Evolutionary conservation across 2,329 filamentous ascomycete genomes (phyloP).

Genomic region (Colletotrichum chrysophilum): DNA sequence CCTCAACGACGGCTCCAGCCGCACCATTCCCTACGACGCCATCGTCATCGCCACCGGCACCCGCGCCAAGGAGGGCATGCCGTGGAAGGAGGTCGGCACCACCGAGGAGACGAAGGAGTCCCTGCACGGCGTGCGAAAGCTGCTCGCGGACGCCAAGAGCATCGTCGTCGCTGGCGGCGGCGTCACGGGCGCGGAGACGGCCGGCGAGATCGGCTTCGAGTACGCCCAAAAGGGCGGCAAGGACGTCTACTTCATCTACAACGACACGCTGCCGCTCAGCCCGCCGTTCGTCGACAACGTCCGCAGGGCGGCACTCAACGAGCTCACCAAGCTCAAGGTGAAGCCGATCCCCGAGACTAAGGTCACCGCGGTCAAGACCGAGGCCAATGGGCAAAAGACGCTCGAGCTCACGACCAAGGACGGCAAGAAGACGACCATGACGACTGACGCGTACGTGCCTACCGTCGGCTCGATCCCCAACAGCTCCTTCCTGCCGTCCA

Average conservation of each 20-base stretch:
- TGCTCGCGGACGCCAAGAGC: slow-evolving; percentile 47
- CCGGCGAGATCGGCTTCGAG: slow-evolving; percentile 55
- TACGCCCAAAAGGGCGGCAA: slow-evolving; percentile 49
- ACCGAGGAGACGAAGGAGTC: slow-evolving; percentile 45
- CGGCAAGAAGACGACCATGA: slow-evolving; percentile 41
- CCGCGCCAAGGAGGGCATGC: slow-evolving; percentile 44
- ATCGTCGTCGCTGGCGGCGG: slow-evolving; percentile 60
- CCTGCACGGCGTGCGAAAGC: slow-evolving; percentile 38
- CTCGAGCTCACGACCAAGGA: slow-evolving; percentile 38
- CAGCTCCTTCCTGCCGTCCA: slow-evolving; percentile 44
- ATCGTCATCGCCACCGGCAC: slow-evolving; percentile 60
- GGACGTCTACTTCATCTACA: slow-evolving; percentile 49
- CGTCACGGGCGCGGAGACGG: slow-evolving; percentile 54
- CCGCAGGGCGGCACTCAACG: slow-evolving; percentile 39
- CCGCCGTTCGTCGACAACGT: slow-evolving; percentile 38
- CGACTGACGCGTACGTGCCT: slow-evolving; percentile 51
- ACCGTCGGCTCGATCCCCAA: slow-evolving; percentile 51
- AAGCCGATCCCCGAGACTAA: slow-evolving; percentile 43
- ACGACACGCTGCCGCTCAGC: slow-evolving; percentile 41
- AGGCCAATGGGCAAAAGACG: slow-evolving; percentile 29
- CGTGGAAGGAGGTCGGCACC: slow-evolving; percentile 53
- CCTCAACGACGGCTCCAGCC: slow-evolving; percentile 31
- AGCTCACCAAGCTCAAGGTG: slow-evolving; percentile 50
- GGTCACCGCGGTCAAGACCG: slow-evolving; percentile 30
- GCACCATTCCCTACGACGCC: slow-evolving; percentile 51